phyloP scores from a whole-genome alignment of 1,284 basidiomycete species.

The Ustilago shanxiensis region DNA sequence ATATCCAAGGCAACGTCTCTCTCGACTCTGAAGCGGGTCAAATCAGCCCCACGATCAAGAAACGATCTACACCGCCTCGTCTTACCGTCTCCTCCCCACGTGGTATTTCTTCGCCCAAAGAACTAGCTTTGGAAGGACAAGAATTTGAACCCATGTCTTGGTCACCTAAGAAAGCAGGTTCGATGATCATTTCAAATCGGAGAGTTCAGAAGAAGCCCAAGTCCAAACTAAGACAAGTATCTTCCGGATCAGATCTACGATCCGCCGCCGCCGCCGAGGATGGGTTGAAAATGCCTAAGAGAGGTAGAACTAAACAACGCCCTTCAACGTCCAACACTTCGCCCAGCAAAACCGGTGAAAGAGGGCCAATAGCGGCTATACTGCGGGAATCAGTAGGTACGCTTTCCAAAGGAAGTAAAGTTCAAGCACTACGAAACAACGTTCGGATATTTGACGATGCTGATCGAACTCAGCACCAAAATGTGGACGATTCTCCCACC shows the following conservation, averaged over 20 bases:
- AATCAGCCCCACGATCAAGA: slow-evolving; percentile 34
- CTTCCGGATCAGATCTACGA: slow-evolving; percentile 24
- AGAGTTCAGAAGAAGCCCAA: slow-evolving; percentile 30
- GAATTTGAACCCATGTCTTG: slow-evolving; percentile 52
- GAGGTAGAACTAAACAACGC: slow-evolving; percentile 14
- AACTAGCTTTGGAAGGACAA: slow-evolving; percentile 30
- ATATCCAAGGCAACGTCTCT: slow-evolving; percentile 1
- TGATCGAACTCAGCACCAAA: background rate
- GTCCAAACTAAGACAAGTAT: slow-evolving; percentile 27
- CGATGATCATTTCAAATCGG: slow-evolving; percentile 31
- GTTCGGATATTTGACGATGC: slow-evolving; percentile 21
- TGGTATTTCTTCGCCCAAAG: slow-evolving; percentile 50
- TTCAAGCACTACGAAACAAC: slow-evolving; percentile 16
- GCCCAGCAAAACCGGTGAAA: slow-evolving; percentile 2
- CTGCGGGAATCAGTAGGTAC: slow-evolving; percentile 22
- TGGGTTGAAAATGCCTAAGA: slow-evolving; percentile 29
- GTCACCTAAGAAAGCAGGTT: slow-evolving; percentile 33
- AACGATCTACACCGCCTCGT: slow-evolving; percentile 37
- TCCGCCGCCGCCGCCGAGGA: slow-evolving; percentile 6
- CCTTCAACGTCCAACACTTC: background rate
- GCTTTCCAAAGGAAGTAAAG: slow-evolving; percentile 12
- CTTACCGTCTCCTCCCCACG: slow-evolving; percentile 50
- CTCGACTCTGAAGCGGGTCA: slow-evolving; percentile 17
- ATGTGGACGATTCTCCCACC: slow-evolving; percentile 27
- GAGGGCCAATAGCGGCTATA: slow-evolving; percentile 15